phyloP scores from a whole-genome alignment of 805 yeast genomes.

The Saccharomyces paradoxus region DNA sequence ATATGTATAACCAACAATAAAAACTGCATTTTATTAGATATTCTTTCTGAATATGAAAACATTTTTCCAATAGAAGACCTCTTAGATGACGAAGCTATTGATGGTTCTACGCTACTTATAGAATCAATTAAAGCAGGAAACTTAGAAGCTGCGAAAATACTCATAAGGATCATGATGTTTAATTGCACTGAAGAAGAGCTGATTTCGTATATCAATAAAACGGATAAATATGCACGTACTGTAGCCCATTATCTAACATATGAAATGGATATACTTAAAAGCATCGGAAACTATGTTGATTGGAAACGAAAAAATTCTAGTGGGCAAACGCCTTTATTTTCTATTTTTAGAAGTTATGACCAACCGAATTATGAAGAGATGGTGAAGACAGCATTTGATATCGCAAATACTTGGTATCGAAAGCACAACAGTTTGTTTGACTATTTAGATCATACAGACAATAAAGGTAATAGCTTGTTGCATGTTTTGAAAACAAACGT shows the following conservation, averaged over 20 bases:
- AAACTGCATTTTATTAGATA: slow-evolving; percentile 35
- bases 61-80: slow-evolving; percentile 61
- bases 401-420: slow-evolving; percentile 38
- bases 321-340: slow-evolving; percentile 71
- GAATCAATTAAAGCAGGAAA: slow-evolving; percentile 53
- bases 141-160: slow-evolving; percentile 36
- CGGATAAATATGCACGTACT: slow-evolving; percentile 49
- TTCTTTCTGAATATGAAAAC: slow-evolving; percentile 39
- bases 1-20: slow-evolving; percentile 48
- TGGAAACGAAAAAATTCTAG: slow-evolving; percentile 63
- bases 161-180: slow-evolving; percentile 38
- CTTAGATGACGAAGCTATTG: slow-evolving; percentile 49
- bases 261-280: slow-evolving; percentile 41
- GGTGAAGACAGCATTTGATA: slow-evolving; percentile 38
- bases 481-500: slow-evolving; percentile 59
- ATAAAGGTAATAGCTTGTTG: slow-evolving; percentile 63
- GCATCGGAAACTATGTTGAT: slow-evolving; percentile 50
- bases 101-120: slow-evolving; percentile 49
- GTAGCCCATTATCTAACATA: slow-evolving; percentile 70
- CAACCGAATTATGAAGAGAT: slow-evolving; percentile 51
- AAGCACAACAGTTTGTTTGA: slow-evolving; percentile 30
- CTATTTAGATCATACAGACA: slow-evolving; percentile 60
- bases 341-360: slow-evolving; percentile 74
- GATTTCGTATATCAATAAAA: slow-evolving; percentile 38
- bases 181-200: slow-evolving; percentile 42